Base-by-base conservation (phyloP, 2,329 filamentous ascomycete species). In the Corynespora cassiicola region DNA sequence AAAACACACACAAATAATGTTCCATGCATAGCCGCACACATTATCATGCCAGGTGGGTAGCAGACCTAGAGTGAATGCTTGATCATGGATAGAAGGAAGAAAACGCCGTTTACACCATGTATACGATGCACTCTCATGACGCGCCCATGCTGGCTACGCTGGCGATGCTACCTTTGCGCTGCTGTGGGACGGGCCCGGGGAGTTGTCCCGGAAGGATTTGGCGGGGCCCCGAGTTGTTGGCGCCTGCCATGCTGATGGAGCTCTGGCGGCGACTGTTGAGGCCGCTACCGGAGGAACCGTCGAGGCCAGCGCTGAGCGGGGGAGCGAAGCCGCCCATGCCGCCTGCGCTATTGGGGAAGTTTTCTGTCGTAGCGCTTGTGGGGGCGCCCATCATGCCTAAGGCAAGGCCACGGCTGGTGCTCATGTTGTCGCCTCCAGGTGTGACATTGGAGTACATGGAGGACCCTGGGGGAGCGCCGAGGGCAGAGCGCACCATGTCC, bases 401-500 rank as follows among this genome's bases (percentile, higher is more conserved):
- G 2, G 54, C 54, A 7, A 68, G 45, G 1, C 56, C 49, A 7
- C 59, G 42, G n/a, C 43, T 49, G 9, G 52, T 38, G 6, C 42
- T 51, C 40, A 63, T 49, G 27, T 52, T 45, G 7, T 60, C 61
- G 7, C 49, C 48, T 7, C 49, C 46, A 7, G 41, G 37, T n/a
- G 54, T 47, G n/a, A 49, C 35, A 25, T 52, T 54, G 4, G 54
- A 50, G 36, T 54, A 59, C 18, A 65, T 51, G 9, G 52, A 40
- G 15, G 52, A 44, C 12, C 45, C 47, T 6, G 73, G 47, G 57
- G 70, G 49, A 57, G 70, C 75, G 5, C 77, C 77, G 19, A 85
- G 69, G 1, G 80, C 80, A 45, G 80, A 79, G 5, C 75, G 76
- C 21, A 85, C 72, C 76, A 82, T 81, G 58, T 83, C 79, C 52